phyloP scores from a whole-genome alignment of 2,329 filamentous ascomycete species.

The Botrytis elliptica region DNA sequence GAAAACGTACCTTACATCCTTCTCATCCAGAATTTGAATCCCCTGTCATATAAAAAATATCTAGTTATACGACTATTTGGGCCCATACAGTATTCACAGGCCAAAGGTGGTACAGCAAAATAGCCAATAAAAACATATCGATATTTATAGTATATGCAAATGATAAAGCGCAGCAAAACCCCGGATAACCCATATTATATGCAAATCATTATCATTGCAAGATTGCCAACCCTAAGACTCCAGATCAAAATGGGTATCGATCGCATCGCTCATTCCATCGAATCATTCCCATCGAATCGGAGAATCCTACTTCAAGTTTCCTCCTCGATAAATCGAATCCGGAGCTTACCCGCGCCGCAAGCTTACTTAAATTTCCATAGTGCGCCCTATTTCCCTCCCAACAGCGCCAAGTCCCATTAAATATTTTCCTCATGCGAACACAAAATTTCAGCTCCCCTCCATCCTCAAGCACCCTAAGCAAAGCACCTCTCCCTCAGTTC shows the following conservation, averaged over 20 bases:
- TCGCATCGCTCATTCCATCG: not conserved
- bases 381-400: not conserved
- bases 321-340: not conserved
- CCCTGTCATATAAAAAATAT: not conserved
- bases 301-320: not conserved
- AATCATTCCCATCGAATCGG: not conserved
- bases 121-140: not conserved
- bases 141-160: not conserved
- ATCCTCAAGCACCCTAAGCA: conserved; percentile 59
- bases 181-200: conserved; percentile 1
- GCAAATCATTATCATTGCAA: conserved; percentile 7
- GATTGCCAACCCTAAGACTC: conserved; percentile 10
- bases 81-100: not conserved
- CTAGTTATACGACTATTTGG: not conserved
- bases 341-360: not conserved
- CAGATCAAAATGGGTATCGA: conserved; percentile 15
- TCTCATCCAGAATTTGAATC: not conserved
- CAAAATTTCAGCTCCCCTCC: conserved; percentile 23
- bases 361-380: not conserved
- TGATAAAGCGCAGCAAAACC: not conserved
- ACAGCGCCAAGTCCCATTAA: not conserved
- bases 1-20: not conserved
- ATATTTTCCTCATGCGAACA: not conserved
- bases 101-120: not conserved
- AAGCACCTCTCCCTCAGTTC: conserved; percentile 62